Evolutionary conservation across 768 basidiomycete species (phyloP).

Genomic region (Lactifluus piperatus): DNA sequence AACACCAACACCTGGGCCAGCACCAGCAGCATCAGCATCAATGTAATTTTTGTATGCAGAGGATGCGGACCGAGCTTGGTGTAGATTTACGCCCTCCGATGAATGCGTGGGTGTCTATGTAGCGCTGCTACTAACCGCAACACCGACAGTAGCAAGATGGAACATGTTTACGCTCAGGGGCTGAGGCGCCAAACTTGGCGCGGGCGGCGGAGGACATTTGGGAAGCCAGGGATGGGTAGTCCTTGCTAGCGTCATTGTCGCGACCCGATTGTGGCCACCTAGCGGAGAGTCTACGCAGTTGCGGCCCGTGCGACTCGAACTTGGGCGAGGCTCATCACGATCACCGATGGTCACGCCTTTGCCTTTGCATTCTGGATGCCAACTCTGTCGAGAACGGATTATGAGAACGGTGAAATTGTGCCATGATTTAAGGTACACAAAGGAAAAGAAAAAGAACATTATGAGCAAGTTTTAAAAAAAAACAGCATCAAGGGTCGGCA

Average conservation of each 20-base stretch:
- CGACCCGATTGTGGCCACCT: background rate
- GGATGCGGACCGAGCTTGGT: slow-evolving; percentile 74
- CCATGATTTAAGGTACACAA: slow-evolving; percentile 5
- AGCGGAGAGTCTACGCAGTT: background rate
- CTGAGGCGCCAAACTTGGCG: slow-evolving; percentile 61
- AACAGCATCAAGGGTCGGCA: no score
- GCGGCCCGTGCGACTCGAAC: background rate
- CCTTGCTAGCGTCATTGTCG: slow-evolving; percentile 31
- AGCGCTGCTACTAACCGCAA: background rate
- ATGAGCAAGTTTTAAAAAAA: background rate
- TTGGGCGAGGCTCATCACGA: background rate
- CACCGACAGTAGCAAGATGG: background rate
- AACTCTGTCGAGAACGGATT: background rate
- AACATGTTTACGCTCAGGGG: slow-evolving; percentile 37
- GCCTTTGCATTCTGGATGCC: no score
- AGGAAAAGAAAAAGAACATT: background rate
- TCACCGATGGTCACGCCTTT: background rate
- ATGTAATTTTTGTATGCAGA: slow-evolving; percentile 49
- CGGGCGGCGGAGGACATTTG: slow-evolving; percentile 64
- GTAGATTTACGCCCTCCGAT: slow-evolving; percentile 67
- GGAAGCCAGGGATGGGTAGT: slow-evolving; percentile 85
- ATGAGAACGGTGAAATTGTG: slow-evolving; percentile 11
- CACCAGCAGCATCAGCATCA: background rate
- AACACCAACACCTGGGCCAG: background rate
- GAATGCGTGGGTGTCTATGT: slow-evolving; percentile 20